phyloP scores from a whole-genome alignment of 1,139 yeast genomes.

The Pichia sp. region DNA sequence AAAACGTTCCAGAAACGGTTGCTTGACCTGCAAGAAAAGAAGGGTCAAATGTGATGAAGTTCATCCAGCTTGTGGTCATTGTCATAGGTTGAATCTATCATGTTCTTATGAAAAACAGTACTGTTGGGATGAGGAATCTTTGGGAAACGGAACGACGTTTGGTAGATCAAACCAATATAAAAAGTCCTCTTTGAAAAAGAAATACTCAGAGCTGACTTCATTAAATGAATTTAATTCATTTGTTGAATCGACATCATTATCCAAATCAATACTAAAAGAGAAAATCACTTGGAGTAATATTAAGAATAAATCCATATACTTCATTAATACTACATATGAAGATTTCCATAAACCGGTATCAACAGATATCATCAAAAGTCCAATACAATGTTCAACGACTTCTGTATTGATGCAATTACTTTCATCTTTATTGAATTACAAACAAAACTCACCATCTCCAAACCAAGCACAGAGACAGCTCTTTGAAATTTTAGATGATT shows the following conservation, averaged over 20 bases:
- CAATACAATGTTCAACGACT: neutral
- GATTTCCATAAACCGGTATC: slow-evolving; percentile 24
- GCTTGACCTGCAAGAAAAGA: slow-evolving; percentile 32
- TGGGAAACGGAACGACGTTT: slow-evolving; percentile 34
- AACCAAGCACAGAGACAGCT: neutral
- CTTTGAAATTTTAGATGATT: neutral
- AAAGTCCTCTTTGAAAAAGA: slow-evolving; percentile 11
- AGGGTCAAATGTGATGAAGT: slow-evolving; percentile 34
- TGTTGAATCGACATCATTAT: slow-evolving; percentile 1
- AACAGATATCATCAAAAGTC: neutral
- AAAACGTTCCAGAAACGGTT: slow-evolving; percentile 24
- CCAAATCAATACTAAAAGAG: slow-evolving; percentile 4
- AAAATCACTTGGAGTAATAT: slow-evolving; percentile 8
- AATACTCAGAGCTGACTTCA: slow-evolving; percentile 10
- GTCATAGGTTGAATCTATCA: slow-evolving; percentile 15
- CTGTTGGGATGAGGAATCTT: slow-evolving; percentile 8
- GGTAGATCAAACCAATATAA: slow-evolving; percentile 36
- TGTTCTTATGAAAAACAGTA: slow-evolving; percentile 13
- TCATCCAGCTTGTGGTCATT: slow-evolving; percentile 22
- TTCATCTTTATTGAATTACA: neutral
- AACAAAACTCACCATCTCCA: neutral
- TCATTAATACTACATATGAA: slow-evolving; percentile 29
- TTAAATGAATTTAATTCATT: neutral
- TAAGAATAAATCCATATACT: slow-evolving; percentile 26
- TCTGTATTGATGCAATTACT: neutral